Percentiles rank a stretch among this genome's conserved stretches.
phyloP scores from a whole-genome alignment of 345 rosid genomes.

The Aurinia saxatilis region DNA sequence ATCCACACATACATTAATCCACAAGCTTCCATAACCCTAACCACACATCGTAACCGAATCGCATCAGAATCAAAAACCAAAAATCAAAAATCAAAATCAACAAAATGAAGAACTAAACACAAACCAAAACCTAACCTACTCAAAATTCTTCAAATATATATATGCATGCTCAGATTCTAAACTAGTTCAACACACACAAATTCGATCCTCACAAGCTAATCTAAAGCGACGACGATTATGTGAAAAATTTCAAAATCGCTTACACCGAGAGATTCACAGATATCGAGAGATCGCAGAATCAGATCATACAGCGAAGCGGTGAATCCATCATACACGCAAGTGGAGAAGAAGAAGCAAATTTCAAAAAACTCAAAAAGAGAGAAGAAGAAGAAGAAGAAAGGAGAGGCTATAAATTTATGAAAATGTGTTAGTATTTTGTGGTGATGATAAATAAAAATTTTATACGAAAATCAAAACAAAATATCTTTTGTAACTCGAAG shows the following conservation, averaged over 20 bases:
- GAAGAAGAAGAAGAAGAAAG: conserved; percentile 16
- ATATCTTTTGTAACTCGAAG: conserved; percentile 8
- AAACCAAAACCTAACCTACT: not conserved
- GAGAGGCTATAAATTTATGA: conserved; percentile 30
- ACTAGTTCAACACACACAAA: not conserved
- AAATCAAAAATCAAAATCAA: not conserved
- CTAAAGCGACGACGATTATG: not conserved
- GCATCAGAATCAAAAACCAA: conserved; percentile 14
- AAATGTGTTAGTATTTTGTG: too few species aligned
- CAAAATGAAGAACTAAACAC: not conserved
- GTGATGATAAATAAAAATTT: too few species aligned
- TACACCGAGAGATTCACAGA: not conserved
- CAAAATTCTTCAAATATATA: not conserved
- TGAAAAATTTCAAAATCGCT: not conserved
- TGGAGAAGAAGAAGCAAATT: conserved; percentile 2
- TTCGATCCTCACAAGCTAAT: not conserved
- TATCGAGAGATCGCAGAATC: conserved; percentile 20
- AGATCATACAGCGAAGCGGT: conserved; percentile 12
- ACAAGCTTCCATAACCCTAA: conserved; percentile 14
- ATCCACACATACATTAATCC: conserved; percentile 18
- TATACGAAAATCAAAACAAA: conserved; percentile 23
- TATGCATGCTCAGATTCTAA: conserved; percentile 11
- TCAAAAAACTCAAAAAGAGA: not conserved
- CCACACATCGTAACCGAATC: not conserved
- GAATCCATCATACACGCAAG: too few species aligned